Percentiles rank a stretch among this genome's conserved stretches.
These are phyloP conservation scores for Colletotrichum orchidophilum DNA, from an alignment of 2,329 filamentous ascomycete species.

Conservation along the genomic window DNA sequence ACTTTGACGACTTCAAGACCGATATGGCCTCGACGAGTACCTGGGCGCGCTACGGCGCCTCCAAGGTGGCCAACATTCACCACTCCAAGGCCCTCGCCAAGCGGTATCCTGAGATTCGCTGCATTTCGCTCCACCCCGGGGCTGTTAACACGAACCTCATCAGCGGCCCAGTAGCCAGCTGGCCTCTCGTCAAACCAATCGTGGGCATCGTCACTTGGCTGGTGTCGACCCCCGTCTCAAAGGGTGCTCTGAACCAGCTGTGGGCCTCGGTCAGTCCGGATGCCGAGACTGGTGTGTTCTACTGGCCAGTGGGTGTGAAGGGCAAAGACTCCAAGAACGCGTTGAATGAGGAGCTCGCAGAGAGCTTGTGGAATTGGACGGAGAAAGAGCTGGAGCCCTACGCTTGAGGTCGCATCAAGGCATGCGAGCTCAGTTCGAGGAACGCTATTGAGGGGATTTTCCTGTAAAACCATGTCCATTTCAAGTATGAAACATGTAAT, in stretches of 20 bases:
- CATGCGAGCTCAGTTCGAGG: background rate
- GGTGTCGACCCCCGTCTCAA: background rate
- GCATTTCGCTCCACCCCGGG: conserved; percentile 57
- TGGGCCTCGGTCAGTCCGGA: conserved; percentile 31
- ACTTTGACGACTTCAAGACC: conserved; percentile 35
- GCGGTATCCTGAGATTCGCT: conserved; percentile 51
- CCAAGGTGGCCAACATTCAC: conserved; percentile 42
- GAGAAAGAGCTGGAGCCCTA: conserved; percentile 41
- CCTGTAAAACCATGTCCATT: background rate
- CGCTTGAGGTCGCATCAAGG: background rate
- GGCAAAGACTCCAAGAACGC: conserved; percentile 37
- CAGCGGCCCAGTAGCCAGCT: background rate
- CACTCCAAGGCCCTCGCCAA: conserved; percentile 36
- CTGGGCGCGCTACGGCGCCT: conserved; percentile 59
- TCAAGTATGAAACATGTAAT: background rate
- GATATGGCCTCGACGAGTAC: conserved; percentile 41
- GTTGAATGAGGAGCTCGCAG: conserved; percentile 40
- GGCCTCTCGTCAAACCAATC: conserved; percentile 18
- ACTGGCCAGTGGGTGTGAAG: conserved; percentile 43
- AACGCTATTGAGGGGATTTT: background rate
- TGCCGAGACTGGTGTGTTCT: conserved; percentile 42
- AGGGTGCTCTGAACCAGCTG: conserved; percentile 34
- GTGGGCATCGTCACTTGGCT: background rate
- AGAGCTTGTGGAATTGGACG: conserved; percentile 48
- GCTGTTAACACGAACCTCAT: conserved; percentile 44